phyloP scores from a whole-genome alignment of 2,329 filamentous ascomycete species.

The Beauveria sp. region DNA sequence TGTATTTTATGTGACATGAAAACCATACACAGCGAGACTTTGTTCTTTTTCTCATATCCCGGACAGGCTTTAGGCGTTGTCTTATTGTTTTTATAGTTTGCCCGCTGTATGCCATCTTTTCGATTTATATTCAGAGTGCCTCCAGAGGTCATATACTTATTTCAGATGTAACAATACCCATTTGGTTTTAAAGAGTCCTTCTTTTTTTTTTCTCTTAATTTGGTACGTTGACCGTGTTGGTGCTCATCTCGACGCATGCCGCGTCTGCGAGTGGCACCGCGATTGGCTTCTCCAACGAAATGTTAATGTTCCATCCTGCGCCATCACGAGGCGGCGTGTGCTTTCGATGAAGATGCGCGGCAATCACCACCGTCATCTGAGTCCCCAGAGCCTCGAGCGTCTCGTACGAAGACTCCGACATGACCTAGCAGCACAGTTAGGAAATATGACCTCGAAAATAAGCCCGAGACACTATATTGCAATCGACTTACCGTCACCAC shows the following conservation, averaged over 20 bases:
- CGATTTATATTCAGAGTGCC: not conserved
- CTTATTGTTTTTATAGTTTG: not conserved
- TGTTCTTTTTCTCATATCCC: not conserved
- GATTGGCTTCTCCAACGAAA: conserved; percentile 64
- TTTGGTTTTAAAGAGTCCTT: not conserved
- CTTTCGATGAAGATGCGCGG: conserved; percentile 32
- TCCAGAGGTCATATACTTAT: not conserved
- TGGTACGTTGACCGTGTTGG: conserved; percentile 17
- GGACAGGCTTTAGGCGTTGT: not conserved
- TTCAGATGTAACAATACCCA: not conserved
- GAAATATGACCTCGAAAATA: not conserved
- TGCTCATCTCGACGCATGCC: conserved; percentile 52
- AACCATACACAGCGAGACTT: conserved; percentile 8
- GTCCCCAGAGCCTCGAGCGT: conserved; percentile 55
- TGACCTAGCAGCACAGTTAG: conserved; percentile 15
- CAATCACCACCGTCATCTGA: conserved; percentile 38
- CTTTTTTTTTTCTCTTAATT: not conserved
- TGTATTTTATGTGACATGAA: conserved; percentile 13
- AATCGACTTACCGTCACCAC: conserved; percentile 49
- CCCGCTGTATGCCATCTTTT: not conserved
- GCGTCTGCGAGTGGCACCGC: conserved; percentile 67
- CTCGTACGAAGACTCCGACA: conserved; percentile 51
- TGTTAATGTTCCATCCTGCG: conserved; percentile 43
- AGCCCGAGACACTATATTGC: not conserved
- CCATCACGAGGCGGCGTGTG: conserved; percentile 12